Conservation (phyloP, 805 yeast species). For the Metschnikowia picachoensis region DNA sequence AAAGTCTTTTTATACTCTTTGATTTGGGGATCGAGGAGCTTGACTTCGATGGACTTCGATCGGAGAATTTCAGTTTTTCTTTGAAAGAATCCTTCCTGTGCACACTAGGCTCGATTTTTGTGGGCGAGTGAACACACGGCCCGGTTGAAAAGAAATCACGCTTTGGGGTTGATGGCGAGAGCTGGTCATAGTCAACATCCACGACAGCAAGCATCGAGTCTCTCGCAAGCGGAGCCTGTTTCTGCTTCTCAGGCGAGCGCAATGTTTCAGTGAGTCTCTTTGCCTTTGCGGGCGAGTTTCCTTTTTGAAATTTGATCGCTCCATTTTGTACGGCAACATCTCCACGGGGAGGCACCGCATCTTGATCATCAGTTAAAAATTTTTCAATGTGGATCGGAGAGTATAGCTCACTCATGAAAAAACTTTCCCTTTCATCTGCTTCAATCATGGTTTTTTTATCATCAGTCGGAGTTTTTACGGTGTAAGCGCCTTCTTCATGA, state of each 20-base stretch:
- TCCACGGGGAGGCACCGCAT: constrained; percentile 19
- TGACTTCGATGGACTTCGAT: not conserved
- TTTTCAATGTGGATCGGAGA: constrained; percentile 14
- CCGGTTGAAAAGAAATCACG: not conserved
- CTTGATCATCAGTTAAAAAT: constrained; percentile 15
- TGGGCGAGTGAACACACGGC: not conserved
- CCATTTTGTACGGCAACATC: constrained; percentile 13
- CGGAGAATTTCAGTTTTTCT: not conserved
- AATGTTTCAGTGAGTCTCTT: not conserved
- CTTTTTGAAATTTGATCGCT: constrained; percentile 11
- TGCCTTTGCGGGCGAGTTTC: constrained; percentile 7
- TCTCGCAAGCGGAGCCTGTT: constrained; percentile 1
- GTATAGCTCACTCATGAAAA: constrained; percentile 1
- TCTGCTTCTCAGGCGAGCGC: not conserved
- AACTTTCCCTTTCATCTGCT: not conserved
- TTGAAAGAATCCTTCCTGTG: not conserved
- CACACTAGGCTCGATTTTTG: not conserved
- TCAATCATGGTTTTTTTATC: too few relatives aligned
- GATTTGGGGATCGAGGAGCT: not conserved
- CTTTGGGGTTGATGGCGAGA: constrained; percentile 14
- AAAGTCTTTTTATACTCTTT: constrained; percentile 7
- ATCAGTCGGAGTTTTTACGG: too few relatives aligned
- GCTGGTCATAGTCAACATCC: constrained; percentile 16
- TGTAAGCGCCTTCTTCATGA: too few relatives aligned
- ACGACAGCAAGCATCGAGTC: constrained; percentile 16